These are phyloP conservation scores for Saturnispora mendoncae DNA, from an alignment of 805 yeast species.

Conservation along the genomic window DNA sequence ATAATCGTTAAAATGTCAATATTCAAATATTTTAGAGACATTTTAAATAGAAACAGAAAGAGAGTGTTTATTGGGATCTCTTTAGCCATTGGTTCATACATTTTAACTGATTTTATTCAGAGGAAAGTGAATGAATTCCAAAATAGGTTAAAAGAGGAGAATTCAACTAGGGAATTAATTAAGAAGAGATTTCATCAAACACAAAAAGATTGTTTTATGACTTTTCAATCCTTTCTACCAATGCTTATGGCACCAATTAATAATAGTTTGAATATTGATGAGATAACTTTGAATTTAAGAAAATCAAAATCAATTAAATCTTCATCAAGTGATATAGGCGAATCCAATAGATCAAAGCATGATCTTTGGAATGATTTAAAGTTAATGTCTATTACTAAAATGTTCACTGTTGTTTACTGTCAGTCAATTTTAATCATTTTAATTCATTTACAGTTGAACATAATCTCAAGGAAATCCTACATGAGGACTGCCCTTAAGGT, in stretches of 20 bases:
- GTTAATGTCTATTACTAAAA: slow-evolving; percentile 61
- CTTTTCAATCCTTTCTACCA: slow-evolving; percentile 75
- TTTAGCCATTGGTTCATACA: slow-evolving; percentile 35
- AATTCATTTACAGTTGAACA: slow-evolving; percentile 78
- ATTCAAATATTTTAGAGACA: slow-evolving; percentile 24
- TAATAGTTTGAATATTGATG: slow-evolving; percentile 59
- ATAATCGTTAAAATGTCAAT: slow-evolving; percentile 1
- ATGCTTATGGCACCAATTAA: slow-evolving; percentile 60
- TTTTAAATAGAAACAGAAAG: slow-evolving; percentile 36
- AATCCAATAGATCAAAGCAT: slow-evolving; percentile 11
- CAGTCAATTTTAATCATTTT: slow-evolving; percentile 63
- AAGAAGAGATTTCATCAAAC: slow-evolving; percentile 83
- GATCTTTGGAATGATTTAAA: slow-evolving; percentile 83
- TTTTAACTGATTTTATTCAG: slow-evolving; percentile 35
- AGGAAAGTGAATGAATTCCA: slow-evolving; percentile 42
- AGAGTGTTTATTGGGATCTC: slow-evolving; percentile 38
- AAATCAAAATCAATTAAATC: slow-evolving; percentile 29
- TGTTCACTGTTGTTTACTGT: slow-evolving; percentile 61
- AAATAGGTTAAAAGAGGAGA: slow-evolving; percentile 44
- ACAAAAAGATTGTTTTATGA: slow-evolving; percentile 79
- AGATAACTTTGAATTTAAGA: slow-evolving; percentile 58
- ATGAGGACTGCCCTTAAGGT: slow-evolving; percentile 66
- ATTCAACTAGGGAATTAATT: slow-evolving; percentile 57
- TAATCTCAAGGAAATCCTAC: slow-evolving; percentile 80
- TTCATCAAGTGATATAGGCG: neutral